Conservation (phyloP, 306 rosid species). For the Comarum palustre region DNA sequence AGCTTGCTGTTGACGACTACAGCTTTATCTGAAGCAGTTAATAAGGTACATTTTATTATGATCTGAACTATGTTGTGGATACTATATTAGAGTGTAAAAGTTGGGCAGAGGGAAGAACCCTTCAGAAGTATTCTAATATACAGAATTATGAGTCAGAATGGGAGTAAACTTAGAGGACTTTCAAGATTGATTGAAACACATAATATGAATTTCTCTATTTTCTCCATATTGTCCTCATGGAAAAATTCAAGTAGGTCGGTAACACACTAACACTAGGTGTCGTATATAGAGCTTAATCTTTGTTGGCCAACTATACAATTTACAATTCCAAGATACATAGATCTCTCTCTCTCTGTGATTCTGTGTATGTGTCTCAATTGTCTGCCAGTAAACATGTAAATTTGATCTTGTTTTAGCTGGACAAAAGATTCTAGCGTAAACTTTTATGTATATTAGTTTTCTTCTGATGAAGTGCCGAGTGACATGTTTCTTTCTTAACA, state of each 20-base stretch:
- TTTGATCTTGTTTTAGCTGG: neutral
- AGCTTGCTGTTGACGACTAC: slow-evolving; percentile 81
- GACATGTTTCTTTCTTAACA: neutral
- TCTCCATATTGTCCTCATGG: neutral
- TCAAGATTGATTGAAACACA: neutral
- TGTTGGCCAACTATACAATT: neutral
- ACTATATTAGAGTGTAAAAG: neutral
- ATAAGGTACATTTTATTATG: slow-evolving; percentile 48
- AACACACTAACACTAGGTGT: neutral
- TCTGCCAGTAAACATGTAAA: neutral
- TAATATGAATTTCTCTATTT: neutral
- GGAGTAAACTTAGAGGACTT: neutral
- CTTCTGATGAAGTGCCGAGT: neutral
- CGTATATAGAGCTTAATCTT: neutral
- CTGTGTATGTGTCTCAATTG: neutral
- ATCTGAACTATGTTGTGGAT: neutral
- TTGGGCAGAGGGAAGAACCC: neutral
- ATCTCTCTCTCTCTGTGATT: too few species aligned
- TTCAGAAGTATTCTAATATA: neutral
- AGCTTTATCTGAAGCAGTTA: slow-evolving; percentile 77
- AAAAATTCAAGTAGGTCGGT: neutral
- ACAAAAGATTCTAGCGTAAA: neutral
- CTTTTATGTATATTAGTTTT: neutral
- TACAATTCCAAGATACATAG: neutral
- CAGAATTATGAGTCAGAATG: neutral